Evolutionary conservation across 1,139 yeast genomes (phyloP).

Genomic region (Scheffersomyces segobiensis): DNA sequence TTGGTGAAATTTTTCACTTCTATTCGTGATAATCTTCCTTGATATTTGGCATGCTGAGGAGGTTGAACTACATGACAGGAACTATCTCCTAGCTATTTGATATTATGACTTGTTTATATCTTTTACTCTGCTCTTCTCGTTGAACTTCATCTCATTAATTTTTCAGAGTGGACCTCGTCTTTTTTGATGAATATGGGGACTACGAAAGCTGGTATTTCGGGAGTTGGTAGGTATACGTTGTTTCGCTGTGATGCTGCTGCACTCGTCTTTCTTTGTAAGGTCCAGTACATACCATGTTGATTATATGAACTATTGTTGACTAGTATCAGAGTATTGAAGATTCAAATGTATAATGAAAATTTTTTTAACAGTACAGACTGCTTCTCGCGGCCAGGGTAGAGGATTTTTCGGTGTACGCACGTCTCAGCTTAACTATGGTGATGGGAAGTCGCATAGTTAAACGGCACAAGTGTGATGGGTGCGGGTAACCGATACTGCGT

Average conservation of each 20-base stretch:
- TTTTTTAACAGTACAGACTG: constrained; percentile 9
- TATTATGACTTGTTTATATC: neutral
- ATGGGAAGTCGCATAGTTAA: neutral
- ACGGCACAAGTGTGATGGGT: neutral
- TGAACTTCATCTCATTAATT: neutral
- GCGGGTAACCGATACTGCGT: neutral
- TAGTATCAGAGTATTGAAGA: constrained; percentile 9
- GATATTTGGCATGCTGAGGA: too few species aligned
- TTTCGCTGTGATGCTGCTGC: neutral
- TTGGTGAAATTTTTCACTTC: neutral
- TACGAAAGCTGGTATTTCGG: neutral
- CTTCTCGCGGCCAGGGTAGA: neutral
- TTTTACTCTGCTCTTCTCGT: neutral
- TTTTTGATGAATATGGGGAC: neutral
- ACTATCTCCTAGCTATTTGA: neutral
- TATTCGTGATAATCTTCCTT: neutral
- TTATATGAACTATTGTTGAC: constrained; percentile 18
- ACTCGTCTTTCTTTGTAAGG: neutral
- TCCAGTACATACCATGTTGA: constrained; percentile 24
- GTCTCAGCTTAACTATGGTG: neutral
- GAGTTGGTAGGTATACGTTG: neutral
- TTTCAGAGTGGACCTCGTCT: neutral
- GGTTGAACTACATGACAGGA: neutral
- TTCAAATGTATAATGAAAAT: constrained; percentile 11
- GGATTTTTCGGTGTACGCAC: neutral